Conservation (phyloP, 2,329 filamentous ascomycete genomes). For the Alternaria arborescens region DNA sequence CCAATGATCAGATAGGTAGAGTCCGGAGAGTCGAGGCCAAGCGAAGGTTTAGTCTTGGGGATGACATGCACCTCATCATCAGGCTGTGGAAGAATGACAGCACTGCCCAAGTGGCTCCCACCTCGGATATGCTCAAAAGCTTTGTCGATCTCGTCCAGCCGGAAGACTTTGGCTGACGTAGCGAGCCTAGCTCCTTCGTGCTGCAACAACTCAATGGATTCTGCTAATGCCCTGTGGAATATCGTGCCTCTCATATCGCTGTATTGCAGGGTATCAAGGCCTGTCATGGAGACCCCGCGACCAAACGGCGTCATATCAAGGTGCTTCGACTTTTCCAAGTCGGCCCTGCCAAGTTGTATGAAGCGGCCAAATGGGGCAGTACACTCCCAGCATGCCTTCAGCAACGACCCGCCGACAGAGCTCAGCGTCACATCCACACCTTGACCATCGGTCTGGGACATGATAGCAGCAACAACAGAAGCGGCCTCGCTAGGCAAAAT, state of each 20-base stretch:
- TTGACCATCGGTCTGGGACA: neutral
- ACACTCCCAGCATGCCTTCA: slow-evolving; percentile 7
- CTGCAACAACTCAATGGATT: neutral
- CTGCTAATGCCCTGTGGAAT: neutral
- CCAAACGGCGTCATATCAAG: slow-evolving; percentile 8
- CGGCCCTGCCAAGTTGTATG: slow-evolving; percentile 2
- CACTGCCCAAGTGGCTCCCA: neutral
- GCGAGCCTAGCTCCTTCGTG: neutral
- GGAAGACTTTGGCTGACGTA: neutral
- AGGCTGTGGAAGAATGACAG: neutral
- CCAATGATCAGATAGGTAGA: slow-evolving; percentile 34
- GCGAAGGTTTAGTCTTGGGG: neutral
- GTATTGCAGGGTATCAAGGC: slow-evolving; percentile 1
- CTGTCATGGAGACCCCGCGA: neutral
- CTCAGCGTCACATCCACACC: slow-evolving; percentile 5
- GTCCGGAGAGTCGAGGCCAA: slow-evolving; percentile 7
- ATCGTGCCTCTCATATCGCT: neutral
- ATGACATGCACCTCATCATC: neutral
- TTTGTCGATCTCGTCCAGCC: neutral
- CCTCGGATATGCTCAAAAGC: neutral
- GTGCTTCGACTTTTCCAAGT: neutral
- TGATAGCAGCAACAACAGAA: neutral
- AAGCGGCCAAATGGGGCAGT: slow-evolving; percentile 7
- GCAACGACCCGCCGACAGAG: neutral
- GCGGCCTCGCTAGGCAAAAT: neutral